phyloP scores from a whole-genome alignment of 139 green algal genomes.

The Micractinium sp. region DNA sequence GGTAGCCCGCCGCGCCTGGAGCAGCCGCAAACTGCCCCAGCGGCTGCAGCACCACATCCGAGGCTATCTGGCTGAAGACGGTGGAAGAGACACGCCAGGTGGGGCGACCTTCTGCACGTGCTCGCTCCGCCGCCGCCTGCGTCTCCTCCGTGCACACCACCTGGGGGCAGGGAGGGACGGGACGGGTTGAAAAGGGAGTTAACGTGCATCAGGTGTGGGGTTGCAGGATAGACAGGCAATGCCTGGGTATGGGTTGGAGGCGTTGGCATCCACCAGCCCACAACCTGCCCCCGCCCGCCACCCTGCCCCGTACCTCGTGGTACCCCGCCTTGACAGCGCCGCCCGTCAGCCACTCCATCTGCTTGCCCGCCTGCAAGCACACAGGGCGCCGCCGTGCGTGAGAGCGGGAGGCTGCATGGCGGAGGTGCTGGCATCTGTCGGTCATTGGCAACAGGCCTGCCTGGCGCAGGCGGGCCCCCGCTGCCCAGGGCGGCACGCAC shows the following conservation, averaged over 20 bases:
- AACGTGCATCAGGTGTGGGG: too few relatives aligned
- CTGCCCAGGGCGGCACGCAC: background rate
- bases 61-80: slow-evolving; percentile 84
- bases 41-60: slow-evolving; percentile 71
- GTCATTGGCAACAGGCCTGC: background rate
- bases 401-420: too few relatives aligned
- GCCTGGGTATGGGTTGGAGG: background rate
- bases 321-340: slow-evolving; percentile 82
- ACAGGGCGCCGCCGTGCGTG: background rate
- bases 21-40: slow-evolving; percentile 66
- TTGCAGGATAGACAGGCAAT: too few relatives aligned
- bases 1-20: slow-evolving; percentile 51
- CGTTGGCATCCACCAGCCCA: background rate
- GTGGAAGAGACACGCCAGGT: slow-evolving; percentile 91
- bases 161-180: slow-evolving; percentile 48
- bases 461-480: background rate
- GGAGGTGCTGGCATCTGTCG: too few relatives aligned
- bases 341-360: slow-evolving; percentile 92
- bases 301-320: slow-evolving; percentile 79
- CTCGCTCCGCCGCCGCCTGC: slow-evolving; percentile 60
- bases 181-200: background rate
- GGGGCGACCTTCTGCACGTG: slow-evolving; percentile 57
- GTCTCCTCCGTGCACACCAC: slow-evolving; percentile 82
- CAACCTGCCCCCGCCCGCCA: background rate
- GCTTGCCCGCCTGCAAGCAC: slow-evolving; percentile 86